A percentile compares a stretch with the other conserved stretches of the same genome.
Conservation (phyloP, 2,329 filamentous ascomycete species). For the Gliomastix tumulicola region DNA sequence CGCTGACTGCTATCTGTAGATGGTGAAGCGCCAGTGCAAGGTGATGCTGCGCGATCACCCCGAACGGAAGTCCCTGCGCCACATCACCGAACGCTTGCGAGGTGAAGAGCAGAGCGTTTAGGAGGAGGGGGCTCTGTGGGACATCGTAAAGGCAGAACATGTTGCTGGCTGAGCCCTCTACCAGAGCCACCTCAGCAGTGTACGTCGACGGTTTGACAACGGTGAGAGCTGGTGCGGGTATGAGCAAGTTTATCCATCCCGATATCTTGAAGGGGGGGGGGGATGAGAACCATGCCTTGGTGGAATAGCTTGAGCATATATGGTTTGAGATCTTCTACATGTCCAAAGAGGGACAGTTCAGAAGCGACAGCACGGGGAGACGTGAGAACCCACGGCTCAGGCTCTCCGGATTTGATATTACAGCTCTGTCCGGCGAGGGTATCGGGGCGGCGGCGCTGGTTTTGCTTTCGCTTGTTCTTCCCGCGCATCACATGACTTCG, state of each 20-base stretch:
- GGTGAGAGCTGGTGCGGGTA: background rate
- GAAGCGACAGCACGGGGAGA: slow-evolving; percentile 5
- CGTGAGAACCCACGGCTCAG: slow-evolving; percentile 1
- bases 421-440: no score
- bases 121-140: slow-evolving; percentile 9
- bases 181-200: slow-evolving; percentile 6
- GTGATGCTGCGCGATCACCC: slow-evolving; percentile 9
- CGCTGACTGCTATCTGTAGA: slow-evolving; percentile 9
- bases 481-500: slow-evolving; percentile 20
- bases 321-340: background rate
- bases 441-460: no score
- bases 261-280: background rate
- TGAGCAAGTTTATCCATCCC: background rate
- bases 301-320: background rate
- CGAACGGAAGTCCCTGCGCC: background rate
- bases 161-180: slow-evolving; percentile 2
- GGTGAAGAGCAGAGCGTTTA: slow-evolving; percentile 14
- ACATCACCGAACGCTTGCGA: slow-evolving; percentile 14
- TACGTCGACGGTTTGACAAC: slow-evolving; percentile 13
- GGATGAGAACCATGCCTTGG: background rate
- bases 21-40: slow-evolving; percentile 10
- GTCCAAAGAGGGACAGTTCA: slow-evolving; percentile 6
- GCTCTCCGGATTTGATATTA: no score
- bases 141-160: slow-evolving; percentile 13
- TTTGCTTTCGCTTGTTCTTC: slow-evolving; percentile 14